phyloP scores from a whole-genome alignment of 78 protist species.

The Dictyostelium discoideum region DNA sequence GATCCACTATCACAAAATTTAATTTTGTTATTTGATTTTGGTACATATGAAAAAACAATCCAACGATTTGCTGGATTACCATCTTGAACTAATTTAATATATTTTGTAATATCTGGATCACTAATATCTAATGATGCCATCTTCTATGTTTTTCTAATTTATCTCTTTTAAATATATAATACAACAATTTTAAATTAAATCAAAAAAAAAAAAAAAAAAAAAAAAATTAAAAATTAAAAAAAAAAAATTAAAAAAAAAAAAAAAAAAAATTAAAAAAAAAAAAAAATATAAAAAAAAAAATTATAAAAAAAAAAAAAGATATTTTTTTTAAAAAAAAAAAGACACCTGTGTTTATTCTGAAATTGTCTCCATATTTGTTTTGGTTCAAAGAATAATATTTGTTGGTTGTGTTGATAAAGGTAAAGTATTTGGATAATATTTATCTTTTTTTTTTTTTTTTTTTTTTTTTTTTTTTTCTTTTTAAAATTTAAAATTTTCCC shows the following conservation, averaged over 20 bases:
- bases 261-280: constrained; percentile 11
- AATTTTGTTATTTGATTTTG: constrained; percentile 66
- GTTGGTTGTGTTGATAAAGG: neutral
- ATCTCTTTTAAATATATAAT: neutral
- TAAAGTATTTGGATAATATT: too few relatives aligned
- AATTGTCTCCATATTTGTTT: too few relatives aligned
- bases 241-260: neutral
- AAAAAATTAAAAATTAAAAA: neutral
- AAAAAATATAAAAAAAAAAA: neutral
- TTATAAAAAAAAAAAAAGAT: neutral
- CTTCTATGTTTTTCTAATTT: neutral
- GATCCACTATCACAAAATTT: constrained; percentile 63
- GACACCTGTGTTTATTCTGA: too few relatives aligned
- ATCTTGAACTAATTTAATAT: constrained; percentile 59
- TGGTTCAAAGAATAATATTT: neutral
- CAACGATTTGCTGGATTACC: constrained; percentile 29
- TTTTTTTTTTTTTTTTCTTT: too few relatives aligned
- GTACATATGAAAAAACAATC: constrained; percentile 72
- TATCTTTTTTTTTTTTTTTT: too few relatives aligned
- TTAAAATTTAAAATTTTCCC: too few relatives aligned
- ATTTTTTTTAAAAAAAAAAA: neutral
- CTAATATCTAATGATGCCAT: constrained; percentile 59
- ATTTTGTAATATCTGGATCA: constrained; percentile 34
- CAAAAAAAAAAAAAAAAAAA: neutral
- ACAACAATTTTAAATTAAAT: neutral